Conservation (phyloP, 768 basidiomycete genomes). For the Tricholoma terreum region DNA sequence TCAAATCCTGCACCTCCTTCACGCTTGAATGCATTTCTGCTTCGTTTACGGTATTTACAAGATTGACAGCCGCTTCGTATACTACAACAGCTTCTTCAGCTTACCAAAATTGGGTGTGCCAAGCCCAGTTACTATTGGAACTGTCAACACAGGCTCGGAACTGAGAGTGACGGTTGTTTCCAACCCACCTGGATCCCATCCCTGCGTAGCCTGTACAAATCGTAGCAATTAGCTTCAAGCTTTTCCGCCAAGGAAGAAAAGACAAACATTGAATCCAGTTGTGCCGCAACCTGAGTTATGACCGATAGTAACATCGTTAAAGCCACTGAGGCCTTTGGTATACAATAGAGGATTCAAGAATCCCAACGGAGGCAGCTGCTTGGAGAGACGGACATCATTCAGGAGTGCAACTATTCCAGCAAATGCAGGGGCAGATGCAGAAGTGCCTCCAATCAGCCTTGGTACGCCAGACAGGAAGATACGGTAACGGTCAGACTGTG, state of each 20-base stretch:
- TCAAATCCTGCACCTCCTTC: too few relatives aligned
- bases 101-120: conserved; percentile 53
- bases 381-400: conserved; percentile 56
- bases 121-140: conserved; percentile 46
- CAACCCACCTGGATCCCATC: conserved; percentile 58
- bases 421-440: conserved; percentile 62
- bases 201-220: conserved; percentile 40
- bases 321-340: conserved; percentile 29
- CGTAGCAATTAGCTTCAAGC: neutral
- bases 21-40: too few relatives aligned
- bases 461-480: conserved; percentile 45
- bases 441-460: conserved; percentile 56
- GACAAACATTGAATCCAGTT: conserved; percentile 58
- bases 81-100: conserved; percentile 35
- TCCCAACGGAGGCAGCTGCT: conserved; percentile 45
- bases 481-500: conserved; percentile 49
- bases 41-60: too few relatives aligned
- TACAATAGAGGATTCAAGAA: conserved; percentile 69
- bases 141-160: neutral
- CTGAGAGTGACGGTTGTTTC: neutral
- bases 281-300: conserved; percentile 62
- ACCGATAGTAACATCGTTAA: conserved; percentile 61
- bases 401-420: conserved; percentile 61
- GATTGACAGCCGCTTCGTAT: too few relatives aligned
- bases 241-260: neutral